These are phyloP conservation scores for Phalaenopsis equestris DNA, from an alignment of 106 monocot genomes.

Conservation along the genomic window DNA sequence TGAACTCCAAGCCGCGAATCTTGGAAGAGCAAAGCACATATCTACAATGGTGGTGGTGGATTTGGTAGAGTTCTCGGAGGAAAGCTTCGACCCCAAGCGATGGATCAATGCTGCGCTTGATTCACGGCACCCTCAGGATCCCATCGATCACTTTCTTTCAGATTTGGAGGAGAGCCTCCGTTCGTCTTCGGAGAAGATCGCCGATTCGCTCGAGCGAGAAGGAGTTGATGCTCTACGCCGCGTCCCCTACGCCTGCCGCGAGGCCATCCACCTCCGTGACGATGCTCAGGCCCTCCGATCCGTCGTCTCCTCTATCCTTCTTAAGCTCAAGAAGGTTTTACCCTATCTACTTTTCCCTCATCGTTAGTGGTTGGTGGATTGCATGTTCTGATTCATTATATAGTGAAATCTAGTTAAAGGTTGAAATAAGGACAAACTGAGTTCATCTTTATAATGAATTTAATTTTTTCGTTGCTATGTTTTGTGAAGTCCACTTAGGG, in stretches of 20 bases:
- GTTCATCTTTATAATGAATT: background rate
- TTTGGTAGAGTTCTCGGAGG: slow-evolving; percentile 72
- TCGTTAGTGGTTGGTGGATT: background rate
- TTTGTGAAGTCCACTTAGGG: background rate
- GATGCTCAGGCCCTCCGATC: slow-evolving; percentile 75
- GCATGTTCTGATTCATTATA: background rate
- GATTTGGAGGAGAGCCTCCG: slow-evolving; percentile 91
- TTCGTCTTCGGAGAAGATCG: slow-evolving; percentile 68
- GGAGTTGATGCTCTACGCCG: slow-evolving; percentile 75
- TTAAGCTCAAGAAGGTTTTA: slow-evolving; percentile 61
- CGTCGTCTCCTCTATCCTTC: slow-evolving; percentile 58
- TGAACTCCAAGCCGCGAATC: background rate
- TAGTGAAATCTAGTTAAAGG: background rate
- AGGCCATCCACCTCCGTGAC: slow-evolving; percentile 78
- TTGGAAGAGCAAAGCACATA: background rate
- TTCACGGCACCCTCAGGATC: slow-evolving; percentile 68
- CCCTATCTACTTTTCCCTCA: background rate
- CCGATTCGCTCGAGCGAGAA: slow-evolving; percentile 71
- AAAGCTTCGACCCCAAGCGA: slow-evolving; percentile 81
- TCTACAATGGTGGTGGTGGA: slow-evolving; percentile 88
- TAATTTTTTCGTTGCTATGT: background rate
- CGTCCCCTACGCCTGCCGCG: slow-evolving; percentile 74
- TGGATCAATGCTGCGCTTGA: slow-evolving; percentile 97
- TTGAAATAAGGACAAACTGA: background rate
- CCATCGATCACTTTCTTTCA: slow-evolving; percentile 65